A percentile compares a stretch with the other conserved stretches of the same genome.
These are phyloP conservation scores for Phyllostachys edulis DNA, from an alignment of 176 grass and related monocot species.

Conservation along the genomic window DNA sequence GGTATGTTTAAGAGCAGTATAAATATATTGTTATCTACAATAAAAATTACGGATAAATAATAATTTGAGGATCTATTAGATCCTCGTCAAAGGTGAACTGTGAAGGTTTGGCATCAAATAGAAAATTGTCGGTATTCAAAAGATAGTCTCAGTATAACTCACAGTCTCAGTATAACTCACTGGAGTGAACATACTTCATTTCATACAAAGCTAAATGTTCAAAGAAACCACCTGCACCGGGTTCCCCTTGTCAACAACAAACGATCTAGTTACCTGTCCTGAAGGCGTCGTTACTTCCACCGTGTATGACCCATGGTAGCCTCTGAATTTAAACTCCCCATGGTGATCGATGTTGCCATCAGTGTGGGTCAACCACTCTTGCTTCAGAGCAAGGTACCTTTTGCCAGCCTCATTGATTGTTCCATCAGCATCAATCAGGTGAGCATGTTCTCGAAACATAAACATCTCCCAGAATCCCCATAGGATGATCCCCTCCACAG, in stretches of 20 bases:
- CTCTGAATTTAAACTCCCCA: conserved; percentile 80
- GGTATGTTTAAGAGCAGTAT: no score
- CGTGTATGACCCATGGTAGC: conserved; percentile 72
- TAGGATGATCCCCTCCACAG: conserved; percentile 72
- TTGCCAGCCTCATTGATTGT: conserved; percentile 80
- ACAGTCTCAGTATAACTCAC: not conserved
- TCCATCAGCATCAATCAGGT: conserved; percentile 77
- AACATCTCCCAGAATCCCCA: conserved; percentile 98
- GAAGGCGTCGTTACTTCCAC: conserved; percentile 62
- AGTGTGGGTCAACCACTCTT: conserved; percentile 73
- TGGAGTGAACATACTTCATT: not conserved
- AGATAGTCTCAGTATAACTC: not conserved
- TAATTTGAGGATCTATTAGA: no score
- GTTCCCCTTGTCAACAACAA: conserved; percentile 77
- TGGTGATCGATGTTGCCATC: conserved; percentile 39
- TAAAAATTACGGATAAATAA: no score
- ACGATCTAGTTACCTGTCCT: conserved; percentile 45
- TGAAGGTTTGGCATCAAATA: not conserved
- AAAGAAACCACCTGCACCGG: conserved; percentile 53
- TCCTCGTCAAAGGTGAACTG: no score
- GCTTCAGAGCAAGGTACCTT: conserved; percentile 81
- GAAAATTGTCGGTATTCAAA: not conserved
- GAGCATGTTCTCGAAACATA: conserved; percentile 75
- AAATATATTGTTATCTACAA: no score
- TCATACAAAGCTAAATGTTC: conserved; percentile 33